Evolutionary conservation across 306 rosid species (phyloP).

Genomic region (Albizia julibrissin): DNA sequence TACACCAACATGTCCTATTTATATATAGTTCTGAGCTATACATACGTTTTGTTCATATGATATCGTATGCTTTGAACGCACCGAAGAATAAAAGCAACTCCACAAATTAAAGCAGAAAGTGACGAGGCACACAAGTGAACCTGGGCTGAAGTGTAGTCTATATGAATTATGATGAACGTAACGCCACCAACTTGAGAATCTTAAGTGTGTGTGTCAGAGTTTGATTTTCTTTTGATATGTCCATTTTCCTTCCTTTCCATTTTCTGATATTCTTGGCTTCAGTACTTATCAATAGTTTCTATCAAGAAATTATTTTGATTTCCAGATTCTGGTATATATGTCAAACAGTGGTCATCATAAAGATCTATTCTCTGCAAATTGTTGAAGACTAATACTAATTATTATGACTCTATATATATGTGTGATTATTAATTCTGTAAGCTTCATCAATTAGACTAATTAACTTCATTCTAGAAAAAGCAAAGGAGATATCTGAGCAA

Average conservation of each 20-base stretch:
- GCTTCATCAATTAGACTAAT: not conserved
- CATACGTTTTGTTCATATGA: not conserved
- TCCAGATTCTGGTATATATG: not conserved
- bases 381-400: not conserved
- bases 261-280: not conserved
- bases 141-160: not conserved
- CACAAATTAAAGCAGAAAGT: not conserved
- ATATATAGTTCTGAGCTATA: not conserved
- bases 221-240: not conserved
- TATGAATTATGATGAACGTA: not conserved
- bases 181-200: not conserved
- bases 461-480: no score
- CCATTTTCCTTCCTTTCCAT: not conserved
- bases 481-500: no score
- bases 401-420: not conserved
- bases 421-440: not conserved
- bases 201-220: not conserved
- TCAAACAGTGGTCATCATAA: not conserved
- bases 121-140: not conserved
- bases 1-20: not conserved
- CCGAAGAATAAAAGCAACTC: not conserved
- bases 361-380: not conserved
- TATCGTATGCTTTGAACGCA: not conserved
- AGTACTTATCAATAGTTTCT: not conserved
- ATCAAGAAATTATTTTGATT: not conserved